These are phyloP conservation scores for Tephrocybe sp. DNA, from an alignment of 768 basidiomycete species.

Conservation along the genomic window DNA sequence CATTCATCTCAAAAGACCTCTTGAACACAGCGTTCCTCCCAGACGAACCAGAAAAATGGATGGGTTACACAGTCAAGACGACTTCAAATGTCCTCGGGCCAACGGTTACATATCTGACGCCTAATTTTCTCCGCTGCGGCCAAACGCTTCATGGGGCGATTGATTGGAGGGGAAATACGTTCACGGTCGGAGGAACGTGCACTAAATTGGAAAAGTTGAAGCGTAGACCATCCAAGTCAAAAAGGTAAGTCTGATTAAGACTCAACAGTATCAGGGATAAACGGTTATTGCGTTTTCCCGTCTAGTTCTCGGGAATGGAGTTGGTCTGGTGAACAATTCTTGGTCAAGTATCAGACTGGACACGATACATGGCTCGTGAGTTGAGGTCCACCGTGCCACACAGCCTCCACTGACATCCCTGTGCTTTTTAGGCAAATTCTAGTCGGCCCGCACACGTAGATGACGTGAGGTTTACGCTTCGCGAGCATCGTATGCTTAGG, in stretches of 20 bases:
- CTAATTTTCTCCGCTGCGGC: neutral
- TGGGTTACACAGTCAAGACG: conserved; percentile 1
- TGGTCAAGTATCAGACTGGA: conserved; percentile 3
- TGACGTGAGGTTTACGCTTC: conserved; percentile 6
- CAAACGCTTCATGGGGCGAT: conserved; percentile 6
- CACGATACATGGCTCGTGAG: conserved; percentile 10
- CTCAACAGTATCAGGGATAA: neutral
- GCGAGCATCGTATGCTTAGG: conserved; percentile 5
- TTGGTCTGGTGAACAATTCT: conserved; percentile 11
- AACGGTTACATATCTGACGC: neutral
- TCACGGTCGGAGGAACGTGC: conserved; percentile 8
- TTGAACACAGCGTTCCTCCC: conserved; percentile 3
- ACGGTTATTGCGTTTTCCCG: neutral
- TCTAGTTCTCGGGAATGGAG: conserved; percentile 13
- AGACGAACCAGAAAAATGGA: conserved; percentile 1
- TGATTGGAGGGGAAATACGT: conserved; percentile 10
- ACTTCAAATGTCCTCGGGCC: conserved; percentile 1
- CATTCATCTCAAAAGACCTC: conserved; percentile 7
- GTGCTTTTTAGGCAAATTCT: neutral
- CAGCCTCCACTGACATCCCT: neutral
- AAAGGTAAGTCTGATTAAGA: neutral
- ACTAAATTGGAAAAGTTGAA: conserved; percentile 6
- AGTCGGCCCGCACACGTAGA: neutral
- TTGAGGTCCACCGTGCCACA: neutral
- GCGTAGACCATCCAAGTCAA: neutral